phyloP scores from a whole-genome alignment of 805 yeast genomes.

The Teunomyces atbi region DNA sequence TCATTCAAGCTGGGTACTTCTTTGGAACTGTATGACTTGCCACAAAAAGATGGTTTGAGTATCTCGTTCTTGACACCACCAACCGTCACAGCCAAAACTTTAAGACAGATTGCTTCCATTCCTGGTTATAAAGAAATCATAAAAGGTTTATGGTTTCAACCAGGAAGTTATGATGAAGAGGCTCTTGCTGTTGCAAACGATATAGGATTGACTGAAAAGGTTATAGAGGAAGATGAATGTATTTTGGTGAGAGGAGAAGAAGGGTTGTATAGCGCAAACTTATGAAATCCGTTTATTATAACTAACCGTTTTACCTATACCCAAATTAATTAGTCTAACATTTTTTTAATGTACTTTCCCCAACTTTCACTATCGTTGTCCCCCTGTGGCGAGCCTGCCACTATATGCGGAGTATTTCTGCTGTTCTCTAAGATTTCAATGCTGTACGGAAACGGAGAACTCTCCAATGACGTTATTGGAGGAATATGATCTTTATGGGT shows the following conservation, averaged over 20 bases:
- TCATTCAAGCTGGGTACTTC: conserved; percentile 17
- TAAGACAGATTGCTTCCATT: conserved; percentile 38
- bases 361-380: conserved; percentile 40
- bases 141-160: conserved; percentile 78
- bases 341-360: conserved; percentile 32
- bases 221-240: conserved; percentile 58
- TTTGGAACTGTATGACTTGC: conserved; percentile 23
- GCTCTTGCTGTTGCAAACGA: conserved; percentile 44
- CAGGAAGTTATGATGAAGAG: conserved; percentile 65
- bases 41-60: conserved; percentile 45
- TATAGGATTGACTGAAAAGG: conserved; percentile 30
- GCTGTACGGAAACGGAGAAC: conserved; percentile 58
- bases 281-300: conserved; percentile 16
- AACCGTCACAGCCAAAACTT: conserved; percentile 41
- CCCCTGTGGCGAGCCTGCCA: conserved; percentile 7
- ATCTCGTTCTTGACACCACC: conserved; percentile 80
- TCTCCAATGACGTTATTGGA: conserved; percentile 64
- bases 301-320: neutral
- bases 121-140: conserved; percentile 38
- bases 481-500: conserved; percentile 67
- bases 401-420: neutral
- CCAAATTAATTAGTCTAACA: conserved; percentile 13
- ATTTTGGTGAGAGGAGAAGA: conserved; percentile 68
- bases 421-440: conserved; percentile 23
- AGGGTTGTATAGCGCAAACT: conserved; percentile 39